These are phyloP conservation scores for Bassia scoparia DNA, from an alignment of 148 eudicot species.

Conservation along the genomic window DNA sequence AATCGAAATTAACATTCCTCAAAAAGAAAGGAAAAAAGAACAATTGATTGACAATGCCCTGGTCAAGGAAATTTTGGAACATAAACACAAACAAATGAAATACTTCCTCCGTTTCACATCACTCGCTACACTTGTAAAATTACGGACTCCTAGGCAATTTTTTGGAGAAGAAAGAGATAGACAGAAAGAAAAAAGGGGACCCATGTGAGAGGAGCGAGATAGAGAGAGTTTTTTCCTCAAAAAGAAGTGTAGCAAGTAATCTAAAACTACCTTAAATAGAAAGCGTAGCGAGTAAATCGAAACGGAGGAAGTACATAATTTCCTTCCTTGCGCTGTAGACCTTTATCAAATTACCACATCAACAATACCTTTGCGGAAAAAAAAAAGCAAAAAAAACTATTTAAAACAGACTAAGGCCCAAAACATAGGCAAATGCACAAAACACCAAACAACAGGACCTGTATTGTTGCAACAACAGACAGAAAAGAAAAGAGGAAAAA, in stretches of 20 bases:
- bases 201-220: too few species aligned
- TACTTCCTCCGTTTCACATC: too few species aligned
- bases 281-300: too few species aligned
- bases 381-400: neutral
- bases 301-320: neutral
- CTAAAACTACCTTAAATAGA: too few species aligned
- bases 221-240: too few species aligned
- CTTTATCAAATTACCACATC: neutral
- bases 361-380: neutral
- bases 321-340: neutral
- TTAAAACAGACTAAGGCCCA: neutral
- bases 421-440: neutral
- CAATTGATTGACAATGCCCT: neutral
- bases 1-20: slow-evolving; percentile 10
- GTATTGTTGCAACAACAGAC: neutral
- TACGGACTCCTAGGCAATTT: too few species aligned
- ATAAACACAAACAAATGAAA: neutral
- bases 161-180: too few species aligned
- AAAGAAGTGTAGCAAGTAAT: neutral
- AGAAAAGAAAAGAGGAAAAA: too few species aligned
- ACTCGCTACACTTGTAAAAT: too few species aligned
- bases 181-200: too few species aligned
- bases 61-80: neutral
- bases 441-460: neutral
- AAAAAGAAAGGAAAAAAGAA: neutral